Percentiles rank a stretch among this genome's conserved stretches.
Conservation (phyloP, 768 basidiomycete species). For the Boletus rex-veris region DNA sequence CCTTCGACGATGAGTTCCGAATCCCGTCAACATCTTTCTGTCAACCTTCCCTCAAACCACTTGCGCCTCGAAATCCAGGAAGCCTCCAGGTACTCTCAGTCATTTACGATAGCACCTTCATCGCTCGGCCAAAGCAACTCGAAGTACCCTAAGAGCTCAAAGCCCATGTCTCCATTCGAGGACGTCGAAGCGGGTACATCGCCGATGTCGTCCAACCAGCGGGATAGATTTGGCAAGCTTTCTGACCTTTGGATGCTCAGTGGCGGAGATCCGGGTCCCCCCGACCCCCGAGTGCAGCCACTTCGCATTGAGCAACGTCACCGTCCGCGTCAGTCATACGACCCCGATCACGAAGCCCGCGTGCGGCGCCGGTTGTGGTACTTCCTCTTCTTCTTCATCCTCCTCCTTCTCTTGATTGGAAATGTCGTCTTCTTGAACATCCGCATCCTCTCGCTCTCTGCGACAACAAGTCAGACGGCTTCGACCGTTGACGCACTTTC, state of each 20-base stretch:
- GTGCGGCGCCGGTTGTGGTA: constrained; percentile 28
- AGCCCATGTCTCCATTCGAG: background rate
- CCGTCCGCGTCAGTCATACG: constrained; percentile 21
- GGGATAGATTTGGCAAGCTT: constrained; percentile 35
- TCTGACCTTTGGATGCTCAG: constrained; percentile 34
- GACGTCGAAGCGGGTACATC: constrained; percentile 27
- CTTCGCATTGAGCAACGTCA: constrained; percentile 37
- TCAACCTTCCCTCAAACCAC: constrained; percentile 11
- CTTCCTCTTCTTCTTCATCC: constrained; percentile 34
- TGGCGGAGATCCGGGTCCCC: constrained; percentile 22
- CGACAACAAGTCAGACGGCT: constrained; percentile 17
- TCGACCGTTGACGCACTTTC: constrained; percentile 32
- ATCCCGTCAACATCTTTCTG: constrained; percentile 32
- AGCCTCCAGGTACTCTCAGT: constrained; percentile 42
- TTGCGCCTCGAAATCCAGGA: constrained; percentile 9
- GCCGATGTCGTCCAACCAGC: constrained; percentile 19
- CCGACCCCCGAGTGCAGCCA: constrained; percentile 29
- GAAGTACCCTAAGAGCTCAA: constrained; percentile 3
- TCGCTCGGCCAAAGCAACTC: constrained; percentile 19
- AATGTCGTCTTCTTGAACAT: constrained; percentile 38
- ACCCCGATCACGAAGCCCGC: constrained; percentile 16
- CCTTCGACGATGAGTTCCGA: constrained; percentile 24
- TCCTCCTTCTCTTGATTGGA: constrained; percentile 42
- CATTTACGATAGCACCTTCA: constrained; percentile 33
- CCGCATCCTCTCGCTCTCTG: constrained; percentile 26